Conservation (phyloP, 2,329 filamentous ascomycete species). For the Colletotrichum noveboracense region DNA sequence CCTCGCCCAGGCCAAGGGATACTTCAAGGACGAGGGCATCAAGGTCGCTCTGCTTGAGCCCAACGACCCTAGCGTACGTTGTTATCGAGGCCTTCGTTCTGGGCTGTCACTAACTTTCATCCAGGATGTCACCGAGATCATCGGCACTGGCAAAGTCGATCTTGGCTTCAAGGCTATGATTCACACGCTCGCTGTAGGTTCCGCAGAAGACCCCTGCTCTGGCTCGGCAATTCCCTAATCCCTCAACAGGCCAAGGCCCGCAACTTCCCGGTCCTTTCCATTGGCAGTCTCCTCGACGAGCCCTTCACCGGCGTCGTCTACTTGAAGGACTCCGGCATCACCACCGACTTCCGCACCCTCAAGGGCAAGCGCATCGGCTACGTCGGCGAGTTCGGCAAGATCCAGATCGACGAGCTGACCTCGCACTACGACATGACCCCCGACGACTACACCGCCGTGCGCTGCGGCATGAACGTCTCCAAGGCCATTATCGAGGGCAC, state of each 20-base stretch:
- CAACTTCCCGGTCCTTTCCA: slow-evolving; percentile 73
- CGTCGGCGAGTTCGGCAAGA: slow-evolving; percentile 83
- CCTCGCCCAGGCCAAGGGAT: slow-evolving; percentile 77
- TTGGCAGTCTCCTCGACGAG: slow-evolving; percentile 79
- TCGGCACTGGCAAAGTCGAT: slow-evolving; percentile 77
- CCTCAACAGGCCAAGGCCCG: slow-evolving; percentile 72
- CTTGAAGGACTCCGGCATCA: slow-evolving; percentile 76
- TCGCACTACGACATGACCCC: slow-evolving; percentile 78
- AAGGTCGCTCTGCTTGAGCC: slow-evolving; percentile 80
- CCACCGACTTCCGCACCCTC: slow-evolving; percentile 74
- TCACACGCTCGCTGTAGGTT: slow-evolving; percentile 72
- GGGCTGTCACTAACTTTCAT: neutral
- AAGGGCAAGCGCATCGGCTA: slow-evolving; percentile 81
- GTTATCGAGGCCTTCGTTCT: neutral
- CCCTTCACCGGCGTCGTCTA: slow-evolving; percentile 83
- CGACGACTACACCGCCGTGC: slow-evolving; percentile 75
- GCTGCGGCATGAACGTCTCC: slow-evolving; percentile 83
- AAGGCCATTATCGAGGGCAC: slow-evolving; percentile 75
- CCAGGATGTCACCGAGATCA: slow-evolving; percentile 81
- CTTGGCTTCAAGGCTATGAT: slow-evolving; percentile 88
- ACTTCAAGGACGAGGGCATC: slow-evolving; percentile 76
- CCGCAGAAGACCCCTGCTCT: fast-evolving
- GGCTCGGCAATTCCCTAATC: neutral
- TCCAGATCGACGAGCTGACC: slow-evolving; percentile 83
- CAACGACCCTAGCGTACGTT: slow-evolving; percentile 70